Conservation (phyloP, 2,329 filamentous ascomycete genomes). For the Penicillium sp. region DNA sequence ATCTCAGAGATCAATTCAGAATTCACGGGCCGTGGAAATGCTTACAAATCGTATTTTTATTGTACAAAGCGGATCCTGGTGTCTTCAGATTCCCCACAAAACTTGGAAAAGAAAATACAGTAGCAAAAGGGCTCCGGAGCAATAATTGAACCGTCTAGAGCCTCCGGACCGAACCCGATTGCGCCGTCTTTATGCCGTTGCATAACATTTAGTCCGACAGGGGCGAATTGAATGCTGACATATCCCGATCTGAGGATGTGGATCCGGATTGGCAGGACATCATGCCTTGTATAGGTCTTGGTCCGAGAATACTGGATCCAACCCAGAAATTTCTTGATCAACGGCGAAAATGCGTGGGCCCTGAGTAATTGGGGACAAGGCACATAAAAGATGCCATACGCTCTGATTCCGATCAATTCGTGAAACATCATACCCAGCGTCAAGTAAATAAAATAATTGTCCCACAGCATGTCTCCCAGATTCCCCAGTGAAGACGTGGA, state of each 20-base stretch:
- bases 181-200: not conserved
- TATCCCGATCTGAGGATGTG: not conserved
- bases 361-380: not conserved
- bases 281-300: not conserved
- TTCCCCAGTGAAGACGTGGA: constrained; percentile 17
- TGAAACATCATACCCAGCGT: too few species aligned
- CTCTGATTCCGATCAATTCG: not conserved
- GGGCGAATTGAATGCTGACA: not conserved
- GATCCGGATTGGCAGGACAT: constrained; percentile 1
- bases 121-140: not conserved
- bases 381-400: not conserved
- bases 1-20: too few species aligned
- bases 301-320: not conserved
- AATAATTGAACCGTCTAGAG: not conserved
- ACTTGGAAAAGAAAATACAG: not conserved
- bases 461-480: not conserved
- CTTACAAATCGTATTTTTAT: not conserved
- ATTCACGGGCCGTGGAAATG: not conserved
- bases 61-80: not conserved
- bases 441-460: too few species aligned
- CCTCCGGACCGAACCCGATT: not conserved
- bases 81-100: not conserved
- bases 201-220: not conserved
- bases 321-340: not conserved
- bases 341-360: not conserved